Evolutionary conservation across 2,329 filamentous ascomycete species (phyloP), one percentile per base, ranked within the genome.

Genomic region (Bipolaris gigantea): DNA sequence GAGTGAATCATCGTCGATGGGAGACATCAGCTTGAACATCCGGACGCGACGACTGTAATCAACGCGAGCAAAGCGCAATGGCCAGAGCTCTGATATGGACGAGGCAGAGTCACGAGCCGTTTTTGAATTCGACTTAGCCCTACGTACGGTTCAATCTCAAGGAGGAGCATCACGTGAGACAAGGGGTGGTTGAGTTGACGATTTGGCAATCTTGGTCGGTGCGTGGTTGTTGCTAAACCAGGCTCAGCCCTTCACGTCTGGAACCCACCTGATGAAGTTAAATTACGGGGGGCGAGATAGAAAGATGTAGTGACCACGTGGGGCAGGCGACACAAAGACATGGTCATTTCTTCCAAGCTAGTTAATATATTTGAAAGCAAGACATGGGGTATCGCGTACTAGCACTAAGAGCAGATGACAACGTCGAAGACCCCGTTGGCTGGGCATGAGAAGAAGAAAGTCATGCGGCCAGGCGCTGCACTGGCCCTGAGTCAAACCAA

Each of bases 321-420:
- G n/a, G 21, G 4, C 19, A 21, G 13, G 25, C 1, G 2, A 40
- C 21, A 25, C 1, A 3, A n/a, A 9, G 13, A 15, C 21, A 25
- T 7, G 38, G 5, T 2, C n/a, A 25, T n/a, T 10, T 15, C 6
- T 16, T 9, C 11, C 27, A 30, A 40, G 23, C 21, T 40, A 25
- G 1, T 25, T 9, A 21, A 45, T 15, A 46, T 13, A 45, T 50
- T 23, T 16, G 10, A 18, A 15, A 35, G 27, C 27, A 33, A 51
- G 19, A 25, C 38, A 30, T 41, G 51, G 52, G 52, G 52, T 55
- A 55, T 55, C 52, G 44, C n/a, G 33, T 51, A 33, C 16, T 21
- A 44, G 11, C 36, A 45, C 36, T 47, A 34, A 46, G 35, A 35
- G 19, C 9, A 47, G 18, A 40, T 19, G 19, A 19, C 21, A 23